Evolutionary conservation across 495 filamentous ascomycete species (phyloP), one percentile per base, ranked within the genome.

Genomic region (Lineolata rhizophorae): DNA sequence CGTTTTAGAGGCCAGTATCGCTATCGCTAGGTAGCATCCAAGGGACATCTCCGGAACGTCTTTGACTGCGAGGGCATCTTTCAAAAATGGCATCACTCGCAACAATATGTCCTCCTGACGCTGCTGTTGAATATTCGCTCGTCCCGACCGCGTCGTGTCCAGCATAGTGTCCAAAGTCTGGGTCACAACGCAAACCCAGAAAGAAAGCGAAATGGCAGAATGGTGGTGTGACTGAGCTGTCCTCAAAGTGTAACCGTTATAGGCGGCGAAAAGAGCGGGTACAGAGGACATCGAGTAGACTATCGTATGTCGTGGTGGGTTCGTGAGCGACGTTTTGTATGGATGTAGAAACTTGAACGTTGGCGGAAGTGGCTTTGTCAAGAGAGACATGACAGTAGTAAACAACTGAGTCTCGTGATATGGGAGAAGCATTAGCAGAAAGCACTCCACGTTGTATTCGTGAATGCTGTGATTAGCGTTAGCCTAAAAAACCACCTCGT

Each of bases 401-500:
- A 94, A 91, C 2, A 80, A 64, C 2, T 73, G 76, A 12, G 75
- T 72, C 0, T 70, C 70, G 45, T 95, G 81, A 44, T 90, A 94
- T 2, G 90, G 87, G 10, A 99, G 60, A 49, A 95, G 93, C 5
- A 82, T 81, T 29, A 85, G 58, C n/a, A 95, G 54, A 12, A 87
- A 55, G 27, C 61, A 66, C 1, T 64, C 57, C 0, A 81, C 84
- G 47, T 94, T 95, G 46, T 79, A 71, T 46, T 94, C 81, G 48
- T 95, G 87, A 18, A 87, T 60, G 36, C 87, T 92, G 39, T n/a
- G 2, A 24, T 11, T 26, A 4, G 20, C 36, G 30, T 26, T 4
- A 6, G 10, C 5, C 12, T 12, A 21, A 5, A 29, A 20, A 35
- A 21, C 32, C 6, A 12, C n/a, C n/a, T n/a, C n/a, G n/a, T n/a